These are phyloP conservation scores for Gracilaria vermiculophylla DNA, from an alignment of 23 red algal genomes.

Conservation along the genomic window DNA sequence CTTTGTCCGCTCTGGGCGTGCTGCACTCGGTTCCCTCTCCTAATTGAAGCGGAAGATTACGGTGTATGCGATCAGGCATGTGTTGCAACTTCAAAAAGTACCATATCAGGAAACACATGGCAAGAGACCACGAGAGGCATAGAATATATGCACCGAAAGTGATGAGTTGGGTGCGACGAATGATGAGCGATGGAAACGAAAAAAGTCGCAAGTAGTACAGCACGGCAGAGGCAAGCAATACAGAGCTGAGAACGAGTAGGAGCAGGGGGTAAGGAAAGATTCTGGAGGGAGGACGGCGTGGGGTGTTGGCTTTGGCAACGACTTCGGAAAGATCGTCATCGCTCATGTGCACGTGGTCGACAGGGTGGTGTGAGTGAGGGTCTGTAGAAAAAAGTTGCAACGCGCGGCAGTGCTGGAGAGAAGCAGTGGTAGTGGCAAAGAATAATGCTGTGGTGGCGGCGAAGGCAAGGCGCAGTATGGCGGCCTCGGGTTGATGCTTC, in stretches of 20 bases:
- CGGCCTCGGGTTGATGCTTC: slow-evolving; percentile 42
- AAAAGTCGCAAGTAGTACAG: background rate
- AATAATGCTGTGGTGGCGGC: slow-evolving; percentile 20
- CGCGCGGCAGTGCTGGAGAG: slow-evolving; percentile 38
- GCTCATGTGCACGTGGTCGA: slow-evolving; percentile 25
- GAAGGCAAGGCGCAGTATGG: slow-evolving; percentile 31
- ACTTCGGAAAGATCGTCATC: slow-evolving; percentile 41
- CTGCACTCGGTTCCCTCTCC: background rate
- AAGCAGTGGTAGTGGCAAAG: slow-evolving; percentile 51
- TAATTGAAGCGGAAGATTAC: background rate
- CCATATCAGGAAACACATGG: slow-evolving; percentile 62
- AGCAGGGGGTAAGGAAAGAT: background rate
- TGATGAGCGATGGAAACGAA: background rate
- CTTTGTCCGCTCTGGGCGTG: background rate
- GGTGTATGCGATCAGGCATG: slow-evolving; percentile 33
- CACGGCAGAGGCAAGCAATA: background rate
- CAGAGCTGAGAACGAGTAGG: background rate
- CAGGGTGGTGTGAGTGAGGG: slow-evolving; percentile 12
- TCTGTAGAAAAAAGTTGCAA: slow-evolving; percentile 21
- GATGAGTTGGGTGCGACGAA: background rate
- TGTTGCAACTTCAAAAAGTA: slow-evolving; percentile 55
- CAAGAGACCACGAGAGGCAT: background rate
- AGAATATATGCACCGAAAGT: slow-evolving; percentile 15
- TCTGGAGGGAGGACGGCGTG: background rate
- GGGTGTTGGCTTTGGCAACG: background rate